phyloP scores from a whole-genome alignment of 1,284 basidiomycete species.

The Golubevia sp. region DNA sequence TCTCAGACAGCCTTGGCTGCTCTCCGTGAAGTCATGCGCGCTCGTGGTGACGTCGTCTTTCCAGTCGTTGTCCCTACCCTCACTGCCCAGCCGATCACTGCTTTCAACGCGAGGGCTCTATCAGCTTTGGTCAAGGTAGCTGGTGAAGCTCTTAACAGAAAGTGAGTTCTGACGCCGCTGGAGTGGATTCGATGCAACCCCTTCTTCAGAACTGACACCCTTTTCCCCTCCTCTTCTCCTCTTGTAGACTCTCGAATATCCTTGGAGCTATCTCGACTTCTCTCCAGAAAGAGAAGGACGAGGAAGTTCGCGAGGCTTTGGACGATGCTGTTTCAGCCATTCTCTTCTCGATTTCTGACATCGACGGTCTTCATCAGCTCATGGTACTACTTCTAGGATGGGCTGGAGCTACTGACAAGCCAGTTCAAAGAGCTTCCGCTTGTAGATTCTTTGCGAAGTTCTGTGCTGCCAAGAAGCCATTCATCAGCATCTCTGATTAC shows the following conservation, averaged over 20 bases:
- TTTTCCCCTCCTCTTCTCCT: no score
- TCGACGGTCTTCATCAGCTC: constrained; percentile 52
- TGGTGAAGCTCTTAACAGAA: constrained; percentile 80
- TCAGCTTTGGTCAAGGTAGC: constrained; percentile 90
- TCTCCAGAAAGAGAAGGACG: constrained; percentile 40
- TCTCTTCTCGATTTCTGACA: constrained; percentile 37
- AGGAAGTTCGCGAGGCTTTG: constrained; percentile 20
- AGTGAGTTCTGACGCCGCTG: neutral
- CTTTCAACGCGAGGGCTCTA: constrained; percentile 93
- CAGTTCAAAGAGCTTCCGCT: constrained; percentile 32
- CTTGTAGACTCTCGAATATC: constrained; percentile 31
- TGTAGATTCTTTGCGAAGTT: constrained; percentile 46
- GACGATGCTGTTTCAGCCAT: constrained; percentile 32
- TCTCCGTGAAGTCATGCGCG: constrained; percentile 75
- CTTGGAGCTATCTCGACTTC: constrained; percentile 50
- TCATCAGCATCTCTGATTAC: constrained; percentile 66
- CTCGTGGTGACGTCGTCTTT: constrained; percentile 75
- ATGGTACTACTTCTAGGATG: constrained; percentile 57
- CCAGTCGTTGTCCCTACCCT: constrained; percentile 95
- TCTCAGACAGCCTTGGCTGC: constrained; percentile 92
- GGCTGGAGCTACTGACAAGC: constrained; percentile 34
- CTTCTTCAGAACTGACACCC: no score
- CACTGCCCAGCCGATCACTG: constrained; percentile 84
- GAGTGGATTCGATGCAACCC: neutral
- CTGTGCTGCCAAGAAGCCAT: constrained; percentile 35